A percentile compares a stretch with the other conserved stretches of the same genome.
phyloP scores from a whole-genome alignment of 352 stramenopile species.

The Pythium pyrilobum region DNA sequence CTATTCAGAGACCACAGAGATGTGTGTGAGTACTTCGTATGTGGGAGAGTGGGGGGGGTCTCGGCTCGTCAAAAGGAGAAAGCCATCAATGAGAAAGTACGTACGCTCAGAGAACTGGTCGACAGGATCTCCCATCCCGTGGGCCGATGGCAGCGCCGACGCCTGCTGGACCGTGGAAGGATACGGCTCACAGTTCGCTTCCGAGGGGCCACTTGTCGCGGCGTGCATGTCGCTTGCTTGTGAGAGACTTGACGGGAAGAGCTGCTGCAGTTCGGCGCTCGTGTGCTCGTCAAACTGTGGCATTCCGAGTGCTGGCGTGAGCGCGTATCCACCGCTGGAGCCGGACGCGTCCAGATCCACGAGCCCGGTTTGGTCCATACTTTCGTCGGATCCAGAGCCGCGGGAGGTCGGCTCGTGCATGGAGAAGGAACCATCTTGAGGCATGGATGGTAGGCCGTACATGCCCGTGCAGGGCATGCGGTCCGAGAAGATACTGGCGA shows the following conservation, averaged over 20 bases:
- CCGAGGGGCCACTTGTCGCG: background rate
- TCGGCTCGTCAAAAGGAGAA: too few relatives aligned
- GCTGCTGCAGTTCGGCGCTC: slow-evolving; percentile 20
- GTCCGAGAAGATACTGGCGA: slow-evolving; percentile 20
- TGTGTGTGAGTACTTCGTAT: too few relatives aligned
- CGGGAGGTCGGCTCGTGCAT: slow-evolving; percentile 11
- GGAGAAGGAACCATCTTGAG: slow-evolving; percentile 1
- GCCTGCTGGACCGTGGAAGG: too few relatives aligned
- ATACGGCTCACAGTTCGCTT: too few relatives aligned
- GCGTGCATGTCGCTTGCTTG: background rate
- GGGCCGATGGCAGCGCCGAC: background rate
- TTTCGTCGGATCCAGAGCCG: slow-evolving; percentile 8
- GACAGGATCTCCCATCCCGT: background rate
- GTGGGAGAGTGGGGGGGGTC: too few relatives aligned
- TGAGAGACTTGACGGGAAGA: slow-evolving; percentile 11
- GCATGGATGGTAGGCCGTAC: background rate
- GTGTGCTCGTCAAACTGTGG: slow-evolving; percentile 16
- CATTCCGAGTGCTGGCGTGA: slow-evolving; percentile 17
- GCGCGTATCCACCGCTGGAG: background rate
- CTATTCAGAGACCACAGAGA: background rate
- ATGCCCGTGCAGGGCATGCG: slow-evolving; percentile 22
- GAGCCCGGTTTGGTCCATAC: too few relatives aligned
- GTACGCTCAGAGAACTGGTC: slow-evolving; percentile 19
- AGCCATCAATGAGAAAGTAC: background rate
- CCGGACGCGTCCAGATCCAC: background rate